phyloP scores from a whole-genome alignment of 768 basidiomycete genomes.

The Tubosaeta brunneosetosa region DNA sequence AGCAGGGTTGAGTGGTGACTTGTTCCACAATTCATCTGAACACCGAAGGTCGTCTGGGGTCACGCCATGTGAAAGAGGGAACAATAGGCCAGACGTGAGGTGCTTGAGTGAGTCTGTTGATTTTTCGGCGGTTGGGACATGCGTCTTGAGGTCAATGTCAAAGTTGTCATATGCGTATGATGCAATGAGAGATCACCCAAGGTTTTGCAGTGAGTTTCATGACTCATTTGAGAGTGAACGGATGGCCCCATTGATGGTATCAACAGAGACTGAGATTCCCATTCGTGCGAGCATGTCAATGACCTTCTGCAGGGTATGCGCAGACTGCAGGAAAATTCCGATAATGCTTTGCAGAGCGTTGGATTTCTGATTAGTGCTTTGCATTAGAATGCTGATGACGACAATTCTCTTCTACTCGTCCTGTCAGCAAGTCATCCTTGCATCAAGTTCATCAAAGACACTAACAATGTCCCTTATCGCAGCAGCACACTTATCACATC shows the following conservation, averaged over 20 bases:
- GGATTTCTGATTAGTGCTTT: background rate
- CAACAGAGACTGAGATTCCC: background rate
- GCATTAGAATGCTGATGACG: background rate
- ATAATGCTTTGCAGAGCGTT: background rate
- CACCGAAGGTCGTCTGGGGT: no score
- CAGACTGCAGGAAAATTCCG: conserved; percentile 2
- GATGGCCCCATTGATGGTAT: background rate
- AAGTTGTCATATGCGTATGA: conserved; percentile 5
- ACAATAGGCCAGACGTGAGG: no score
- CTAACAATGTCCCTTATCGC: no score
- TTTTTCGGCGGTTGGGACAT: no score
- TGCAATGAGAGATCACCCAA: background rate
- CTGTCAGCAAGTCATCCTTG: no score
- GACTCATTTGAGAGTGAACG: background rate
- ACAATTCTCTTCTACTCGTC: background rate
- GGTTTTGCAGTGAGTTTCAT: background rate
- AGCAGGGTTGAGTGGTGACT: no score
- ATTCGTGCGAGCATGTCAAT: background rate
- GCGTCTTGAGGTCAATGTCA: conserved; percentile 3
- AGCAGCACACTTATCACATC: no score
- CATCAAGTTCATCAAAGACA: no score
- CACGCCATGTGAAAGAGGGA: no score
- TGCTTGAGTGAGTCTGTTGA: no score
- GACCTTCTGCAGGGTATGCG: background rate
- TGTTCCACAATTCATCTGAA: no score